Evolutionary conservation across 768 basidiomycete genomes (phyloP).

Genomic region (Amanita brunnescens): DNA sequence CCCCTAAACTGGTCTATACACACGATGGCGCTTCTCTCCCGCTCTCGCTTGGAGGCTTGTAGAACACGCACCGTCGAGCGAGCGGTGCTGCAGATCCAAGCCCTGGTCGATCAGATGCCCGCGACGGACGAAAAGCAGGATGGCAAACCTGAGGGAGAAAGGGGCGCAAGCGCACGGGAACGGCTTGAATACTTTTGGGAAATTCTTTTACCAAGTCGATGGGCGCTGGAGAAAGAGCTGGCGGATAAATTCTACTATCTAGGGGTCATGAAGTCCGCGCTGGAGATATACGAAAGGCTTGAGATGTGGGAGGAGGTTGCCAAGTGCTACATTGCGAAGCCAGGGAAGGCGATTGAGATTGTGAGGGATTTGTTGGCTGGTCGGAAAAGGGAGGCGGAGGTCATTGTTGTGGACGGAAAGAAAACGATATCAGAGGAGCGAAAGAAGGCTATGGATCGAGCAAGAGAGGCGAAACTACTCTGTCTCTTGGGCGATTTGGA

Average conservation of each 20-base stretch:
- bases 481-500: conserved; percentile 93
- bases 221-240: conserved; percentile 91
- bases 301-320: conserved; percentile 99
- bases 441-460: conserved; percentile 43
- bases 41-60: conserved; percentile 82
- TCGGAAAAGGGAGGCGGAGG: conserved; percentile 73
- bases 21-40: conserved; percentile 91
- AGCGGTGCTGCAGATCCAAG: conserved; percentile 86
- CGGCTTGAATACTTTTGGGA: conserved; percentile 74
- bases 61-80: conserved; percentile 92
- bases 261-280: conserved; percentile 82
- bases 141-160: conserved; percentile 9
- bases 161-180: conserved; percentile 66
- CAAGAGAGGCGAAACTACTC: conserved; percentile 86
- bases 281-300: conserved; percentile 88
- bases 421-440: conserved; percentile 12
- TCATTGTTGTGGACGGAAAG: conserved; percentile 55
- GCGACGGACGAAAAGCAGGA: conserved; percentile 23
- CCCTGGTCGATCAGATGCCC: conserved; percentile 95
- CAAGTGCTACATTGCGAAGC: conserved; percentile 68
- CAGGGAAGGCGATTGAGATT: conserved; percentile 69
- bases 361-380: conserved; percentile 84
- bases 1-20: conserved; percentile 94
- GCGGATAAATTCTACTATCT: conserved; percentile 75
- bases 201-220: conserved; percentile 78